These are phyloP conservation scores for Backusella psychrophila DNA, from an alignment of 192 early-diverging fungal genomes.

Conservation along the genomic window DNA sequence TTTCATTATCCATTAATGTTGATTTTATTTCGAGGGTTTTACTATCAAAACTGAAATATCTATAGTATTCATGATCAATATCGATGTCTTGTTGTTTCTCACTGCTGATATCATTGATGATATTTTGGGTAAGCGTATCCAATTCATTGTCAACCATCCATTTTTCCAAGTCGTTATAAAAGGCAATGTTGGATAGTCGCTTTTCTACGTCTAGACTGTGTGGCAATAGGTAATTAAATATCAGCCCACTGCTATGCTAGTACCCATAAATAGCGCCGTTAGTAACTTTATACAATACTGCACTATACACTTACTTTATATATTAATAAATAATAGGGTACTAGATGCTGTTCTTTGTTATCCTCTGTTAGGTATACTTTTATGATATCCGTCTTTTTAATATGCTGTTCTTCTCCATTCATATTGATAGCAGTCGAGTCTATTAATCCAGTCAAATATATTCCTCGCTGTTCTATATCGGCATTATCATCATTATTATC, in stretches of 20 bases:
- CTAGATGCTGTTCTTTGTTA: neutral
- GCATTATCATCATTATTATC: no score
- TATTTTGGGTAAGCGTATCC: neutral
- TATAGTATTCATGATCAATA: constrained; percentile 10
- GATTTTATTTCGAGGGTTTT: constrained; percentile 53
- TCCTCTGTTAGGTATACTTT: constrained; percentile 23
- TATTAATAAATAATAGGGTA: constrained; percentile 28
- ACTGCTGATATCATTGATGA: constrained; percentile 16
- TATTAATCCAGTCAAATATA: constrained; percentile 32
- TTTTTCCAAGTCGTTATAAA: constrained; percentile 27
- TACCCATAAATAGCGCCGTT: neutral
- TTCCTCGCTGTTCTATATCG: constrained; percentile 11
- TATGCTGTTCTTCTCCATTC: constrained; percentile 22
- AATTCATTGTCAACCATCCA: constrained; percentile 21
- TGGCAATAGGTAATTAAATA: constrained; percentile 32
- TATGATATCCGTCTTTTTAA: constrained; percentile 20
- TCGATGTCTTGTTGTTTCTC: neutral
- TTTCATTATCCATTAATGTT: constrained; percentile 15
- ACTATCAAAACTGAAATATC: constrained; percentile 40
- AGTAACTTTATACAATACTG: neutral
- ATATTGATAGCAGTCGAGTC: constrained; percentile 9
- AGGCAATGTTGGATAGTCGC: constrained; percentile 15
- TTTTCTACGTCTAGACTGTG: constrained; percentile 8
- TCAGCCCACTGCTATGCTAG: constrained; percentile 25
- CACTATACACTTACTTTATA: constrained; percentile 25